Evolutionary conservation across 1,284 basidiomycete species (phyloP).

Genomic region (Fomitopsis betulina): DNA sequence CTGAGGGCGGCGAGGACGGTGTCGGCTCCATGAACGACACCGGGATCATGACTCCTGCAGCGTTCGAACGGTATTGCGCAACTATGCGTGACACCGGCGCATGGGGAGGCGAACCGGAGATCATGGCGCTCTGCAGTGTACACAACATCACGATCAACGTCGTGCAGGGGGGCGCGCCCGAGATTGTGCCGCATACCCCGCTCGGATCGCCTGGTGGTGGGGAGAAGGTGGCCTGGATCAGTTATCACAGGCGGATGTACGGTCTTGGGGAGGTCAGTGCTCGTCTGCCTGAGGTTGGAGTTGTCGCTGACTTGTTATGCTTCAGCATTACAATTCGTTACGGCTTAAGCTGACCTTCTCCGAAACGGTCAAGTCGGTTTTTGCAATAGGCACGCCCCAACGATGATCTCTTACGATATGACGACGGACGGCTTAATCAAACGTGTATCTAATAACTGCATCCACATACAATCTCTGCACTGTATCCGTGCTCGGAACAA

Average conservation of each 20-base stretch:
- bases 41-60: constrained; percentile 67
- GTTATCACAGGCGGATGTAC: constrained; percentile 90
- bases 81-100: constrained; percentile 79
- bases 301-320: constrained; percentile 1
- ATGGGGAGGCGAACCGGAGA: constrained; percentile 99
- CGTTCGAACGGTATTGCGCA: constrained; percentile 79
- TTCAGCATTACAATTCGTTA: constrained; percentile 85
- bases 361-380: constrained; percentile 35
- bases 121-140: constrained; percentile 84
- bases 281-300: neutral
- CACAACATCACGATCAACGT: constrained; percentile 90
- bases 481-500: constrained; percentile 1
- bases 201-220: constrained; percentile 30
- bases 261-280: constrained; percentile 84
- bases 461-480: neutral
- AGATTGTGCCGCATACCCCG: constrained; percentile 80
- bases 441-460: neutral
- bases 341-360: constrained; percentile 48
- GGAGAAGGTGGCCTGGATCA: constrained; percentile 61
- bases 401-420: neutral
- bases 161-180: constrained; percentile 79
- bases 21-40: constrained; percentile 54
- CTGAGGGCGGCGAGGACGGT: constrained; percentile 72
- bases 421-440: neutral
- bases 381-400: constrained; percentile 13